These are phyloP conservation scores for Nemania sp. DNA, from an alignment of 2,329 filamentous ascomycete genomes.

Conservation along the genomic window DNA sequence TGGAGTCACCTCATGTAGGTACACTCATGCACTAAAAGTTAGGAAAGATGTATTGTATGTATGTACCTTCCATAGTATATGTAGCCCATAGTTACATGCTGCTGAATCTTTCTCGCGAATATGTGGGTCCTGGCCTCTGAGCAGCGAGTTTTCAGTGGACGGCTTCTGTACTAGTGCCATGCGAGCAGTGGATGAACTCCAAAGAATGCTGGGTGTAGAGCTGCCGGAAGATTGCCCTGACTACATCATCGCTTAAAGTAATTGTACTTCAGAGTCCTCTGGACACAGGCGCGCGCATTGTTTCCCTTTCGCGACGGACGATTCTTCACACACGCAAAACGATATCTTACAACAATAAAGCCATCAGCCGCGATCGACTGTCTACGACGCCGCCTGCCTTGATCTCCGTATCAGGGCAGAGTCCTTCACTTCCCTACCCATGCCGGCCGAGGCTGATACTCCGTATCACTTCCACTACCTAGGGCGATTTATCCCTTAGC, in stretches of 20 bases:
- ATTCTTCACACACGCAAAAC: too few relatives aligned
- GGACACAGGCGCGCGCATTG: too few relatives aligned
- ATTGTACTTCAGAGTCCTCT: too few relatives aligned
- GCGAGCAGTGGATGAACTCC: conserved; percentile 4
- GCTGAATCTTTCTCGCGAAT: too few relatives aligned
- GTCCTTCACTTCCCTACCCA: conserved; percentile 40
- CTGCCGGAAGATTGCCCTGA: neutral
- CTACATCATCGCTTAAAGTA: conserved; percentile 8
- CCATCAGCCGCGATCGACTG: conserved; percentile 4
- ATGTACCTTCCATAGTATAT: too few relatives aligned
- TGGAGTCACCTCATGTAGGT: neutral
- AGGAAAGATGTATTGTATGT: too few relatives aligned
- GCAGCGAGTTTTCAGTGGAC: conserved; percentile 9
- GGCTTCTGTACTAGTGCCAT: conserved; percentile 1
- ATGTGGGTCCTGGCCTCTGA: conserved; percentile 3
- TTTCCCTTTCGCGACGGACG: too few relatives aligned
- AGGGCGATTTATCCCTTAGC: conserved; percentile 50
- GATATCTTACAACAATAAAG: neutral
- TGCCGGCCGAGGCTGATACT: conserved; percentile 49
- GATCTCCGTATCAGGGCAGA: conserved; percentile 33
- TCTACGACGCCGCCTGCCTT: conserved; percentile 24
- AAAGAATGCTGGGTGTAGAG: neutral
- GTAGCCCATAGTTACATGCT: too few relatives aligned
- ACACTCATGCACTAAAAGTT: too few relatives aligned
- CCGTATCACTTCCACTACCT: conserved; percentile 47